phyloP scores from a whole-genome alignment of 345 rosid genomes.

The Hirschfeldia incana region DNA sequence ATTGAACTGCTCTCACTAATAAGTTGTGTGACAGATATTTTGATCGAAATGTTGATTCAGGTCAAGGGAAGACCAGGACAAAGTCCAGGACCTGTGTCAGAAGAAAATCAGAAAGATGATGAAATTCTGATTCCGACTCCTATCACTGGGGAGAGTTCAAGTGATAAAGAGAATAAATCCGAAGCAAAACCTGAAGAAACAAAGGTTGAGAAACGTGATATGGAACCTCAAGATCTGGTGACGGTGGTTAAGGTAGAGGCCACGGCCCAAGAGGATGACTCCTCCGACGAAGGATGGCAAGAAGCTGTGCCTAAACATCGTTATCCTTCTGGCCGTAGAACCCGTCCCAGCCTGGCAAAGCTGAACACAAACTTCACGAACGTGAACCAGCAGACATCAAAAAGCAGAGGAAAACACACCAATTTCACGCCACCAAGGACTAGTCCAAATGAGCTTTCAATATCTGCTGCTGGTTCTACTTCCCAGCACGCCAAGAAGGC shows the following conservation, averaged over 20 bases:
- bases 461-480: slow-evolving; percentile 45
- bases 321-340: slow-evolving; percentile 66
- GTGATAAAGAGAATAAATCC: slow-evolving; percentile 77
- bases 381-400: slow-evolving; percentile 64
- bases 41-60: slow-evolving; percentile 47
- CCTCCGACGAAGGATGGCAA: slow-evolving; percentile 97
- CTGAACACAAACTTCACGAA: slow-evolving; percentile 84
- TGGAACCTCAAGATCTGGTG: slow-evolving; percentile 46
- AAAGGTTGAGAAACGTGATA: slow-evolving; percentile 52
- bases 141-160: slow-evolving; percentile 55
- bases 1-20: neutral
- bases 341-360: slow-evolving; percentile 83
- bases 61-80: slow-evolving; percentile 73
- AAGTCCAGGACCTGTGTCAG: slow-evolving; percentile 57
- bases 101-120: slow-evolving; percentile 70
- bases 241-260: slow-evolving; percentile 39
- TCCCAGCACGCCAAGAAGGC: slow-evolving; percentile 56
- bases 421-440: slow-evolving; percentile 65
- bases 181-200: slow-evolving; percentile 55
- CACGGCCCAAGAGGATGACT: slow-evolving; percentile 53
- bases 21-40: slow-evolving; percentile 28
- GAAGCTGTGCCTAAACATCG: slow-evolving; percentile 96
- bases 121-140: slow-evolving; percentile 50
- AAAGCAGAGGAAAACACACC: slow-evolving; percentile 60
- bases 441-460: slow-evolving; percentile 50